Evolutionary conservation across 305 asterid species (phyloP).

Genomic region (Fraxinus sp.): DNA sequence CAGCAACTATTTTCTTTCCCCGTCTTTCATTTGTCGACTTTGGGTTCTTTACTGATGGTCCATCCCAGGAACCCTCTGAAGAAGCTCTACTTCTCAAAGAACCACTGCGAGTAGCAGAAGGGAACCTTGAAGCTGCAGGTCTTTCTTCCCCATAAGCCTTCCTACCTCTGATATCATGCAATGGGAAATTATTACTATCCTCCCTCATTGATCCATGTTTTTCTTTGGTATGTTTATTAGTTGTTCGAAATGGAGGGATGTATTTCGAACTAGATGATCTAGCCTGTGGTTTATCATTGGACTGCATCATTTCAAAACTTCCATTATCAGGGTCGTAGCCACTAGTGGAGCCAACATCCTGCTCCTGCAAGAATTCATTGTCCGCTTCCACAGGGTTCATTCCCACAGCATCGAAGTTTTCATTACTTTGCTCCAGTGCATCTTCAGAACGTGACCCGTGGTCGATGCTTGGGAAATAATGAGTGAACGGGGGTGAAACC

Average conservation of each 20-base stretch:
- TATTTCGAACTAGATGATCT: constrained; percentile 50
- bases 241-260: constrained; percentile 61
- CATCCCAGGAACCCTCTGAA: constrained; percentile 97
- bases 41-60: constrained; percentile 55
- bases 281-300: constrained; percentile 54
- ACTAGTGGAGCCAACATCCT: constrained; percentile 47
- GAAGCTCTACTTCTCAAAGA: constrained; percentile 83
- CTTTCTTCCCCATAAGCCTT: constrained; percentile 75
- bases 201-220: constrained; percentile 55
- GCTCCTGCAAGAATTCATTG: constrained; percentile 71
- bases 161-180: constrained; percentile 56
- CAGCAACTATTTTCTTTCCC: constrained; percentile 57
- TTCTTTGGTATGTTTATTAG: constrained; percentile 56
- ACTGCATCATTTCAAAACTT: constrained; percentile 41
- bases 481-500: constrained; percentile 61
- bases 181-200: constrained; percentile 43
- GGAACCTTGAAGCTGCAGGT: constrained; percentile 72
- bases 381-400: constrained; percentile 57
- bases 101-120: constrained; percentile 73
- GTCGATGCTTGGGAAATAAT: constrained; percentile 61
- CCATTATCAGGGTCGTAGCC: constrained; percentile 58
- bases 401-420: constrained; percentile 52
- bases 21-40: constrained; percentile 67
- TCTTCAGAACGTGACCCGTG: constrained; percentile 53
- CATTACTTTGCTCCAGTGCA: constrained; percentile 53